These are phyloP conservation scores for Podospora pseudoanserina DNA, from an alignment of 495 filamentous ascomycete species.

Conservation along the genomic window DNA sequence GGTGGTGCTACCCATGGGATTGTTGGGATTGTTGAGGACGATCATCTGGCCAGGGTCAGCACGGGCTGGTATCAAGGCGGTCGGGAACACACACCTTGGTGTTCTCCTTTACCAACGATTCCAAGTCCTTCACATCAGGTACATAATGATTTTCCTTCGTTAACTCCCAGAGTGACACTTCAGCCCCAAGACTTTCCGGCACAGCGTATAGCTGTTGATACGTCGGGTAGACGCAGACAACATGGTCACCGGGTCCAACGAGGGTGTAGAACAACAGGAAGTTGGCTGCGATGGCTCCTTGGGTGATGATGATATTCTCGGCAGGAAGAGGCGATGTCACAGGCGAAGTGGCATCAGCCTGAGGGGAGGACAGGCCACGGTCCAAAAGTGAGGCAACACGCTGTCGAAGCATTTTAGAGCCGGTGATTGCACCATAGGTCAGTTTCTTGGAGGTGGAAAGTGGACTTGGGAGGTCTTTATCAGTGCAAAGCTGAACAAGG, in stretches of 20 bases:
- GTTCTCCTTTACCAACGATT: conserved; percentile 63
- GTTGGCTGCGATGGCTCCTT: conserved; percentile 83
- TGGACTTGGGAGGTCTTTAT: conserved; percentile 44
- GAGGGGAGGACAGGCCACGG: not conserved
- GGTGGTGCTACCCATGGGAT: conserved; percentile 76
- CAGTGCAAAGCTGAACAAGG: conserved; percentile 59
- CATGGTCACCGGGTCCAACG: conserved; percentile 77
- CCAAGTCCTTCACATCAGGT: conserved; percentile 64
- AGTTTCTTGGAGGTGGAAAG: conserved; percentile 46
- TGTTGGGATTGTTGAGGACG: conserved; percentile 77
- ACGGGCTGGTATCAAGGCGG: not conserved
- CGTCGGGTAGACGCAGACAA: conserved; percentile 84
- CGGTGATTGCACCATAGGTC: conserved; percentile 36
- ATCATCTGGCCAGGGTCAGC: conserved; percentile 22
- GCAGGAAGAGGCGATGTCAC: conserved; percentile 20
- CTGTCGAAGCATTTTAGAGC: conserved; percentile 27
- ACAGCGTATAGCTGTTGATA: conserved; percentile 86
- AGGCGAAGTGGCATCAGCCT: not conserved
- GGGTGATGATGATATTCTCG: conserved; percentile 71
- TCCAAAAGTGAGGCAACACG: conserved; percentile 29
- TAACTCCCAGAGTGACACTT: conserved; percentile 77
- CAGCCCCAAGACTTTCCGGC: conserved; percentile 71
- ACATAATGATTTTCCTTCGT: conserved; percentile 62
- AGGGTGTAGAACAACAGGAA: conserved; percentile 72
- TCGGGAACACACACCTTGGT: conserved; percentile 54